Evolutionary conservation across 768 basidiomycete genomes (phyloP), one percentile per base, ranked within the genome.

Genomic region (Lepiota subincarnata): DNA sequence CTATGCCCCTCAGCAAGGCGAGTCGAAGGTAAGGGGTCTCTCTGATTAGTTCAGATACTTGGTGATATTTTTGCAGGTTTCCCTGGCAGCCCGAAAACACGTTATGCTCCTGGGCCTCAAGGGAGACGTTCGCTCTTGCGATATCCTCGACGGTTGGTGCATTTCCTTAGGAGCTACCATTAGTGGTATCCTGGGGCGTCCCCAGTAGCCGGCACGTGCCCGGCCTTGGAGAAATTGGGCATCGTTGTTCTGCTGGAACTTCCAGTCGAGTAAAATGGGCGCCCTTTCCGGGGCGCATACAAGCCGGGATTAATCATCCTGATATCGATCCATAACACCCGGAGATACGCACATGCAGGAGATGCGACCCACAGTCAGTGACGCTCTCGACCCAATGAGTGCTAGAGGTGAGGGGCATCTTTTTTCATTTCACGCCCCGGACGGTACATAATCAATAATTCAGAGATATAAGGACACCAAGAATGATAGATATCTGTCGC

Each of bases 211-310:
- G n/a, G 42, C 40, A 50, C 26, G 50, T 35, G 26, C 42, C 26
- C 44, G 37, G 45, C 20, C 28, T 34, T 18, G 50, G 43, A 50
- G 50, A 19, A 28, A 43, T 35, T 35, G 35, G 31, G 16, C 24
- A 44, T 39, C 44, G 24, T 19, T 39, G 42, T 53, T 46, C 44
- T 28, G 31, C 7, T 31, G 39, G 31, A 40, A 18, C 38, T 48
- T 48, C 53, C 46, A 54, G 34, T 47, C 38, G n/a, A 47, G 43
- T 46, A 16, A 50, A 40, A 54, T 54, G 53, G 53, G 45, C 53
- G 53, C 46, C 45, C 53, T 35, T 38, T 44, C 28, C 19, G 10
- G 35, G 53, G 53, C 53, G 53, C 53, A 54, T 24, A 54, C 39
- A 48, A 31, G 53, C 53, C 53, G 45, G 38, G 48, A 48, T 54